These are phyloP conservation scores for Clavispora carvajalis DNA, from an alignment of 805 yeast species.

Conservation along the genomic window DNA sequence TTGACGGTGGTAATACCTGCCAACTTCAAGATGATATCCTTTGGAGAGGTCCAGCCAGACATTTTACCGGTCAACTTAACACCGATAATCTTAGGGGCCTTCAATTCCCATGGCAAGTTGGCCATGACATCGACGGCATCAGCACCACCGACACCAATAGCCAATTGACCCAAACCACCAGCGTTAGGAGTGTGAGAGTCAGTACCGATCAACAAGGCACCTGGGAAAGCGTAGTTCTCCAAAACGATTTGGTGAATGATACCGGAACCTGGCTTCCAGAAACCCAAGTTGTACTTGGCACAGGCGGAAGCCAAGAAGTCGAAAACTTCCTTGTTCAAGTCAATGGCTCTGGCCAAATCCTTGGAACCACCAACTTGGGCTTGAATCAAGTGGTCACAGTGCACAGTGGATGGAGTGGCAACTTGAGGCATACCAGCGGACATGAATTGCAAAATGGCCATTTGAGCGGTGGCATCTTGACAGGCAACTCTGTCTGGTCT, in stretches of 20 bases:
- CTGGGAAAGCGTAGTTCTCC: conserved; percentile 97
- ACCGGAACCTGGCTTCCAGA: conserved; percentile 99
- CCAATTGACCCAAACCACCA: conserved; percentile 96
- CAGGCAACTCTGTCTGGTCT: conserved; percentile 98
- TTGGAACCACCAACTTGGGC: conserved; percentile 87
- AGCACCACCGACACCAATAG: conserved; percentile 99
- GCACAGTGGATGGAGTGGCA: conserved; percentile 93
- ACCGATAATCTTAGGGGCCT: conserved; percentile 95
- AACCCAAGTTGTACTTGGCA: conserved; percentile 93
- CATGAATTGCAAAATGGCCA: conserved; percentile 96
- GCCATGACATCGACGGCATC: conserved; percentile 98
- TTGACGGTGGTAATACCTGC: conserved; percentile 94
- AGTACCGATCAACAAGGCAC: conserved; percentile 93
- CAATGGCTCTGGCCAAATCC: conserved; percentile 83
- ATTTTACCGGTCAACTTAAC: conserved; percentile 88
- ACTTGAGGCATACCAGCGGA: conserved; percentile 88
- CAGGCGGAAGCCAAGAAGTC: conserved; percentile 88
- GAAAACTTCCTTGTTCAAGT: conserved; percentile 88
- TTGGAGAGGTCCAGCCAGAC: conserved; percentile 96
- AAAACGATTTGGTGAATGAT: conserved; percentile 94
- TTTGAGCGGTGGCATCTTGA: conserved; percentile 99
- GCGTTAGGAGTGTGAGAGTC: conserved; percentile 98
- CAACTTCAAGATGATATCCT: conserved; percentile 87
- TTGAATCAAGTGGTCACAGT: conserved; percentile 96
- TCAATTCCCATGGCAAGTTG: conserved; percentile 92